Evolutionary conservation across 805 yeast genomes (phyloP).

Genomic region (Kluyveromyces siamensis): DNA sequence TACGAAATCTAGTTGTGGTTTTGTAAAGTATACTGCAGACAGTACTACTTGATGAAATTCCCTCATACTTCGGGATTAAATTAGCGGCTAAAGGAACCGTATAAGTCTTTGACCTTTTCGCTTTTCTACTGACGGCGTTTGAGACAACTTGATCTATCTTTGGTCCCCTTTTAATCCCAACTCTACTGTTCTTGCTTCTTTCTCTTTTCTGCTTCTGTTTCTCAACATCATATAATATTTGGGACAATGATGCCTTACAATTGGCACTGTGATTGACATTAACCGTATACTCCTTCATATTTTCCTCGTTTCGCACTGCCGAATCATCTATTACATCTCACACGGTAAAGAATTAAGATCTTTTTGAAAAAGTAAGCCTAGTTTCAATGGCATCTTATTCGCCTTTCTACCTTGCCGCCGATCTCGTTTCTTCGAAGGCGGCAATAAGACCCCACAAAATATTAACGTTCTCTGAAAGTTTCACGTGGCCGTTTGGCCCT

Average conservation of each 20-base stretch:
- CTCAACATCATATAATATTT: neutral
- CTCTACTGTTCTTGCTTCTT: neutral
- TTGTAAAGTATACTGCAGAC: neutral
- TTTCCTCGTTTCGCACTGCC: too few species aligned
- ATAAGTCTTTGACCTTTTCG: neutral
- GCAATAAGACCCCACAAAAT: too few species aligned
- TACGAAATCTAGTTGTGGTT: neutral
- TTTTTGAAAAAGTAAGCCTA: too few species aligned
- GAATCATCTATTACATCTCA: too few species aligned
- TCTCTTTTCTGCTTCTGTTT: neutral
- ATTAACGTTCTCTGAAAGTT: too few species aligned
- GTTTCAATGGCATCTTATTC: too few species aligned
- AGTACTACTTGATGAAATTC: neutral
- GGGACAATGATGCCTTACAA: neutral
- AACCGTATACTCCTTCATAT: neutral
- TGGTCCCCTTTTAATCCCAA: neutral
- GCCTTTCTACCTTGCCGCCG: too few species aligned
- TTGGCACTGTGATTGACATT: neutral
- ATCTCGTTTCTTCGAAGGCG: too few species aligned
- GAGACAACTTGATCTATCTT: neutral
- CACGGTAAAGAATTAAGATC: too few species aligned
- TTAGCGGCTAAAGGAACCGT: conserved; percentile 1
- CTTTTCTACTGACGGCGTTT: neutral
- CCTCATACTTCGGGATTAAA: neutral
- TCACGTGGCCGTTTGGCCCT: too few species aligned